Base-by-base conservation (phyloP, 2,329 filamentous ascomycete genomes). In the Colletotrichum scovillei region DNA sequence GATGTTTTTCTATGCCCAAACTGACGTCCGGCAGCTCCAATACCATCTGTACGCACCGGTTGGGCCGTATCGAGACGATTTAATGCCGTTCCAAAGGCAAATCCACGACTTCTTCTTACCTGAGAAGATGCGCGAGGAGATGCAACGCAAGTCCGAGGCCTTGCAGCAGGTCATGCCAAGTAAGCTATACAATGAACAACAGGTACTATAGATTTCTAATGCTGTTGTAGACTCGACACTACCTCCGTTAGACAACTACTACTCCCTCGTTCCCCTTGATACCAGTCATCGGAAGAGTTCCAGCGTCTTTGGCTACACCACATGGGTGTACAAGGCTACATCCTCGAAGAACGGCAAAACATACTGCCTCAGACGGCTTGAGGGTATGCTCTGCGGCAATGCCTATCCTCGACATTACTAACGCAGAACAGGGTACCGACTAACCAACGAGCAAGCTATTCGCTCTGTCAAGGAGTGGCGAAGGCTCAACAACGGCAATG, bases 271-370 rank as follows among this genome's bases (percentile, higher is more conserved):
- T 9, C 94, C 96, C 4, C 86, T 99, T 56, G 95, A 98, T 81
- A 94, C 92, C 9, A 93, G 89, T 63, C 91, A 94, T 74, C 91
- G 95, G 76, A 95, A 95, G 81, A 95, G 92, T 76, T 90, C 92
- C 4, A 89, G 90, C 14, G 90, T 93, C 19, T 98, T 98, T 82
- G 95, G 95, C 32, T 97, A 95, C 79, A 91, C 93, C 6, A 98
- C 93, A 78, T 98, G 95, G 95, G 91, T 98, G 0, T 99, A 98
- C 86, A 98, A 98, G 84, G 96, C 95, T 9, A 92, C 93, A 28
- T 97, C 95, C 7, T 92, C 90, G 81, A 97, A 97, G 80, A 96
- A 96, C 78, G 97, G 95, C 12, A 92, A 94, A 76, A 91, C 92
- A n/a, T 98, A 97, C 82, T 95, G 93, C 70, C 86, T 99, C 59